A percentile compares a stretch with the other conserved stretches of the same genome.
phyloP scores from a whole-genome alignment of 257 asterid genomes.

The Solanum chaucha region DNA sequence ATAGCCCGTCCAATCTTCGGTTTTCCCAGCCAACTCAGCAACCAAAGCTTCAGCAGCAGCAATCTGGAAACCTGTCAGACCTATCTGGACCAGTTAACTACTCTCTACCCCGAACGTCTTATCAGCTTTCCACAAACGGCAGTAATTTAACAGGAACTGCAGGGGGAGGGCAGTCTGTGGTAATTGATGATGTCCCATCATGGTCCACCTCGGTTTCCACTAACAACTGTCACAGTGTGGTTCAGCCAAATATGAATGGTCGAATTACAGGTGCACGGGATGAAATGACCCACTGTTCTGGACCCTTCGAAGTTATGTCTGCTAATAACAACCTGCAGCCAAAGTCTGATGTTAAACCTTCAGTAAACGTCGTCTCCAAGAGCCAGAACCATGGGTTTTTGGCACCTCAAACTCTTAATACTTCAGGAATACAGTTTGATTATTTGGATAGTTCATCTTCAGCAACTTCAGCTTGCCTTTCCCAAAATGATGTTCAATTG shows the following conservation, averaged over 20 bases:
- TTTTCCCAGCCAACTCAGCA: conserved; percentile 38
- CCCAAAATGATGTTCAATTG: conserved; percentile 60
- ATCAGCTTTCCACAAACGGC: conserved; percentile 39
- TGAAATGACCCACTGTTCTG: conserved; percentile 50
- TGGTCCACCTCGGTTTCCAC: conserved; percentile 92
- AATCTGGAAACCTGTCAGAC: conserved; percentile 30
- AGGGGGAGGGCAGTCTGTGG: conserved; percentile 56
- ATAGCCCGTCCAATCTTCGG: conserved; percentile 36
- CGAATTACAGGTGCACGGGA: conserved; percentile 28
- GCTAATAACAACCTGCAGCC: conserved; percentile 35
- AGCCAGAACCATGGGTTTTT: conserved; percentile 56
- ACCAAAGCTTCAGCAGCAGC: conserved; percentile 26
- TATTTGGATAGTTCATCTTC: conserved; percentile 87
- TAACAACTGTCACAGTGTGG: conserved; percentile 53
- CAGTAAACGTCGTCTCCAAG: conserved; percentile 38
- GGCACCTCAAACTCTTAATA: conserved; percentile 24
- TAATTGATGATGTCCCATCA: conserved; percentile 80
- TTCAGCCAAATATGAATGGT: conserved; percentile 39
- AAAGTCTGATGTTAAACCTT: conserved; percentile 40
- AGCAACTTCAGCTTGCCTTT: conserved; percentile 73
- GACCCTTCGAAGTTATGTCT: conserved; percentile 39
- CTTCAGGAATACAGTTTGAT: conserved; percentile 52
- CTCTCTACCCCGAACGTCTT: conserved; percentile 21
- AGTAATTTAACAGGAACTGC: conserved; percentile 2
- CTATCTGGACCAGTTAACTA: conserved; percentile 40